Conservation (phyloP, 371 early-diverging fungal genomes). For the Syncephalastrum contaminatum region DNA sequence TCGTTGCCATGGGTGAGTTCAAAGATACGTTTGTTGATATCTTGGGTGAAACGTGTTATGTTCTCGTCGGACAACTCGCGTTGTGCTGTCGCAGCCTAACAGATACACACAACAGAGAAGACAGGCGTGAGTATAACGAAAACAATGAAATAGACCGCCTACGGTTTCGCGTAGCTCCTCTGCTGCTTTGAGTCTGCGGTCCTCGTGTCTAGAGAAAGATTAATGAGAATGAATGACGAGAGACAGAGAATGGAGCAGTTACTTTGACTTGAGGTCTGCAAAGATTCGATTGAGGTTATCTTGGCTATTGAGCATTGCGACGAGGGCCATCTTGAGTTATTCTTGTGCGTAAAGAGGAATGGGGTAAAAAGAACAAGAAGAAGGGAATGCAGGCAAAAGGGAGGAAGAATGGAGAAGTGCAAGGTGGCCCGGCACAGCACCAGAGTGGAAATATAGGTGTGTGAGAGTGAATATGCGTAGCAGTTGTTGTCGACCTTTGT, state of each 20-base stretch:
- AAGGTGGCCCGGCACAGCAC: background rate
- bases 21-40: slow-evolving; percentile 74
- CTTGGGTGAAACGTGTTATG: slow-evolving; percentile 68
- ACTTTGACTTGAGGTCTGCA: slow-evolving; percentile 53
- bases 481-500: too few relatives aligned
- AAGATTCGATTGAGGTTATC: slow-evolving; percentile 52
- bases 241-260: slow-evolving; percentile 6
- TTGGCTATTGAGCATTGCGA: slow-evolving; percentile 47
- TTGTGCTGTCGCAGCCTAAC: slow-evolving; percentile 59
- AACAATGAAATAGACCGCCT: slow-evolving; percentile 6
- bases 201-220: slow-evolving; percentile 47
- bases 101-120: background rate
- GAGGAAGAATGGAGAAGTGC: background rate
- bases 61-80: slow-evolving; percentile 70
- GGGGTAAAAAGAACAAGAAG: background rate
- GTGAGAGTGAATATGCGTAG: too few relatives aligned
- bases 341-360: slow-evolving; percentile 1
- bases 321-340: slow-evolving; percentile 31
- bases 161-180: slow-evolving; percentile 57
- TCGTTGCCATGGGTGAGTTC: slow-evolving; percentile 71
- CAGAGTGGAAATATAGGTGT: background rate
- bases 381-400: background rate
- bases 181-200: slow-evolving; percentile 55
- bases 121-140: background rate
- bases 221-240: background rate